These are phyloP conservation scores for Diaporthe vexans DNA, from an alignment of 2,329 filamentous ascomycete species.

Conservation along the genomic window DNA sequence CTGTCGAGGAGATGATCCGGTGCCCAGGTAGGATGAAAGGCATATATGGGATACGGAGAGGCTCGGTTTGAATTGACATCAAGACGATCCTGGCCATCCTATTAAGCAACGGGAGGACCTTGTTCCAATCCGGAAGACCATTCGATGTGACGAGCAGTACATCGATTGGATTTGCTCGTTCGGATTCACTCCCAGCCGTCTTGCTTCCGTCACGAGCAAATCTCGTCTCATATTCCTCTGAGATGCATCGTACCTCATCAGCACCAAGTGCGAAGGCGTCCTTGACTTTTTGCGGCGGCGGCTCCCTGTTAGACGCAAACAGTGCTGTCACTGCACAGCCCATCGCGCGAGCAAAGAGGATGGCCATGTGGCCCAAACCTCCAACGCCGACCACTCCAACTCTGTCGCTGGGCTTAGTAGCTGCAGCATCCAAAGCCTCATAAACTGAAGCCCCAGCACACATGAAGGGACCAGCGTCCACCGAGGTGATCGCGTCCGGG, in stretches of 20 bases:
- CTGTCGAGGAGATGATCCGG: slow-evolving; percentile 40
- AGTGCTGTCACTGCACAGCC: slow-evolving; percentile 52
- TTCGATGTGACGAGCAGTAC: slow-evolving; percentile 36
- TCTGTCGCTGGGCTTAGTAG: slow-evolving; percentile 46
- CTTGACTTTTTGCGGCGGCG: slow-evolving; percentile 16
- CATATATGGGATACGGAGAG: slow-evolving; percentile 40
- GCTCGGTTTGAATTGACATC: slow-evolving; percentile 38
- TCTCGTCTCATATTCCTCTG: slow-evolving; percentile 5
- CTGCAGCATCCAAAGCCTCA: slow-evolving; percentile 48
- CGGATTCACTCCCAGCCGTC: neutral
- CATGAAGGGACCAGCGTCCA: slow-evolving; percentile 60
- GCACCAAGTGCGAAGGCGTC: slow-evolving; percentile 42
- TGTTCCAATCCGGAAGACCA: slow-evolving; percentile 35
- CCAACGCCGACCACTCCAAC: slow-evolving; percentile 67
- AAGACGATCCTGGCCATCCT: slow-evolving; percentile 38
- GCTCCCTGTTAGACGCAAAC: slow-evolving; percentile 20
- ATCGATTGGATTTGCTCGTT: slow-evolving; percentile 1
- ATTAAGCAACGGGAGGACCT: slow-evolving; percentile 26
- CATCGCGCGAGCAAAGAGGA: slow-evolving; percentile 75
- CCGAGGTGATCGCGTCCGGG: slow-evolving; percentile 53
- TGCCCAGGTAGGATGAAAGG: slow-evolving; percentile 40
- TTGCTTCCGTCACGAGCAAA: neutral
- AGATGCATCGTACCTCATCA: slow-evolving; percentile 35
- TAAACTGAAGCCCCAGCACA: slow-evolving; percentile 61
- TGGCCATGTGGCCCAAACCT: slow-evolving; percentile 73